Percentiles rank a stretch among this genome's conserved stretches.
These are phyloP conservation scores for Aspergillus leporis DNA, from an alignment of 495 filamentous ascomycete genomes.

Conservation along the genomic window DNA sequence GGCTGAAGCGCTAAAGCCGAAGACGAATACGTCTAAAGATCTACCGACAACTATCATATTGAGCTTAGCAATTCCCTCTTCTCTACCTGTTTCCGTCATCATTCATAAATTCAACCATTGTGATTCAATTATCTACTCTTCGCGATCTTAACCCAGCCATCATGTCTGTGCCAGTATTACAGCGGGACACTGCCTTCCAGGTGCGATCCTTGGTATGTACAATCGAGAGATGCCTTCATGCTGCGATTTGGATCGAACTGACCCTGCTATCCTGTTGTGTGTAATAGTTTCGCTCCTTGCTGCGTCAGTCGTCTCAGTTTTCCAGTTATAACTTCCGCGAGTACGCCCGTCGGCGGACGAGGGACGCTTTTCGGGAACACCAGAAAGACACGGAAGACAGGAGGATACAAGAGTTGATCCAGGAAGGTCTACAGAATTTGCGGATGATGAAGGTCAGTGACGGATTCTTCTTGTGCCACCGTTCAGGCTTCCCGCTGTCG, in stretches of 20 bases:
- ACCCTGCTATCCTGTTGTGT: background rate
- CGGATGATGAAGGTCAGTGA: constrained; percentile 85
- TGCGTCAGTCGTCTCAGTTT: constrained; percentile 85
- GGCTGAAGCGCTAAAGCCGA: background rate
- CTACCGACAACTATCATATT: background rate
- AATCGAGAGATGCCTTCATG: background rate
- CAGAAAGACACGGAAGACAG: constrained; percentile 66
- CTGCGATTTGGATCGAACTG: background rate
- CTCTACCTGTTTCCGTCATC: background rate
- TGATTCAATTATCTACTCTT: constrained; percentile 39
- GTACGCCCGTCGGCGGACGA: constrained; percentile 86
- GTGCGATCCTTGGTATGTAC: constrained; percentile 67
- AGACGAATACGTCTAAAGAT: background rate
- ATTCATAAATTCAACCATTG: constrained; percentile 4
- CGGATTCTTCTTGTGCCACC: background rate
- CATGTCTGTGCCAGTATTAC: constrained; percentile 54
- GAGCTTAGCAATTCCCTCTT: background rate
- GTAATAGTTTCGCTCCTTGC: constrained; percentile 81
- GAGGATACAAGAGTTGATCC: constrained; percentile 81
- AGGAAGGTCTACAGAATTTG: constrained; percentile 83
- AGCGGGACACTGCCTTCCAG: constrained; percentile 68
- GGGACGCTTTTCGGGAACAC: constrained; percentile 85
- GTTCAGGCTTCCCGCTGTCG: background rate
- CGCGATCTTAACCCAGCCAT: constrained; percentile 12
- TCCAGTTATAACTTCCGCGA: constrained; percentile 96